These are phyloP conservation scores for Yamadazyma atlantica DNA, from an alignment of 1,139 yeast genomes.

Conservation along the genomic window DNA sequence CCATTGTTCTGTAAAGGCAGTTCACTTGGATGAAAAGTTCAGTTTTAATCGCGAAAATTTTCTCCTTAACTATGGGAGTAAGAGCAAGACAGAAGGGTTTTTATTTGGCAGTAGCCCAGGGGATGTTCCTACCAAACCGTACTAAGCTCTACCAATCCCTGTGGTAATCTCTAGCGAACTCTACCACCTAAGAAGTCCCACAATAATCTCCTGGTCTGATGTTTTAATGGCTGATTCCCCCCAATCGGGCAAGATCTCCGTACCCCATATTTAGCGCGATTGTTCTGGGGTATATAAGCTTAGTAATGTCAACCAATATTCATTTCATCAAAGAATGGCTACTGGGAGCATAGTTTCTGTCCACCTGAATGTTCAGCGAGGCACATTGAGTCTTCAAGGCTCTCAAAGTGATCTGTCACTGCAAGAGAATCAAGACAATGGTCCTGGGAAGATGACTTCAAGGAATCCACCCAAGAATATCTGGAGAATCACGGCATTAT, in stretches of 20 bases:
- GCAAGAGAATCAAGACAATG: background rate
- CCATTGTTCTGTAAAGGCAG: slow-evolving; percentile 33
- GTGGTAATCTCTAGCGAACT: no score
- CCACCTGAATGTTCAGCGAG: background rate
- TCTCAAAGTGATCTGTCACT: background rate
- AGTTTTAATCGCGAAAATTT: no score
- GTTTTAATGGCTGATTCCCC: no score
- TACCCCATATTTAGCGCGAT: background rate
- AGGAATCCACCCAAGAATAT: slow-evolving; percentile 44
- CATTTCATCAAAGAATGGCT: background rate
- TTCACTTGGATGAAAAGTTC: background rate
- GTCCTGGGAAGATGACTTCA: slow-evolving; percentile 16
- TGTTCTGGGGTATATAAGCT: no score
- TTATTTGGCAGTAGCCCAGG: no score
- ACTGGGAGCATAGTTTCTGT: background rate
- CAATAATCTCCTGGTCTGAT: no score
- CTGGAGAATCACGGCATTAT: slow-evolving; percentile 41
- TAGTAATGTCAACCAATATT: no score
- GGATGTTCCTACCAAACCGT: no score
- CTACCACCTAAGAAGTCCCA: no score
- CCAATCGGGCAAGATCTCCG: background rate
- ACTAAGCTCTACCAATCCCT: no score
- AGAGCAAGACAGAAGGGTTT: no score
- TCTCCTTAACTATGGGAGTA: no score
- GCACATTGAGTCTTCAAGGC: background rate